phyloP scores from a whole-genome alignment of 345 rosid species.

The Melaleuca quinquenervia region DNA sequence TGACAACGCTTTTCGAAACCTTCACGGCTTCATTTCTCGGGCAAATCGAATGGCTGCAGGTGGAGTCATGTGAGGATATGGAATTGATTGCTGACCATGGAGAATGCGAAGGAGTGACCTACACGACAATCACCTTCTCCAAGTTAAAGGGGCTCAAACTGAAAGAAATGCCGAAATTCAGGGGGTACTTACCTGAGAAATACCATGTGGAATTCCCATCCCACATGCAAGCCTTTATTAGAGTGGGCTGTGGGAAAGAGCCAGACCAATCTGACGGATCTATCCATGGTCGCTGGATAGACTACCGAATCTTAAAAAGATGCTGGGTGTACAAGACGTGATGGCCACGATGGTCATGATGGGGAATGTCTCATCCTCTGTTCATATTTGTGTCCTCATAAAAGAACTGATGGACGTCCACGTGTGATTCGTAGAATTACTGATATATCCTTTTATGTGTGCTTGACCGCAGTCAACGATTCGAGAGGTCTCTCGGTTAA shows the following conservation, averaged over 20 bases:
- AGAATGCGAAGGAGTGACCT: rapidly evolving
- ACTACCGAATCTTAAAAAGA: too few relatives aligned
- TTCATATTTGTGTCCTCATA: too few relatives aligned
- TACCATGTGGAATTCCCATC: background rate
- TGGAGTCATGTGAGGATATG: background rate
- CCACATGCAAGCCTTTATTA: rapidly evolving
- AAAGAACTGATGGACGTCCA: too few relatives aligned
- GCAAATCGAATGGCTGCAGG: background rate
- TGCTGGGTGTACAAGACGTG: too few relatives aligned
- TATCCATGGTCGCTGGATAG: too few relatives aligned
- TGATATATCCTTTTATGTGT: too few relatives aligned
- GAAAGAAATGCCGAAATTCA: background rate
- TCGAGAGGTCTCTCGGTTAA: too few relatives aligned
- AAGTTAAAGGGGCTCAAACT: rapidly evolving
- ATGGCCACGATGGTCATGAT: too few relatives aligned
- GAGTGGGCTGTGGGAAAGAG: background rate
- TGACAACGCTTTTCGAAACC: background rate
- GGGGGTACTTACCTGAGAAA: background rate
- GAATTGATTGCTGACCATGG: background rate
- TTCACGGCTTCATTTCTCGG: rapidly evolving
- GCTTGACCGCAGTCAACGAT: too few relatives aligned
- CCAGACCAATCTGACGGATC: background rate
- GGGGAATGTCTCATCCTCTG: too few relatives aligned
- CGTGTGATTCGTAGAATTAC: too few relatives aligned
- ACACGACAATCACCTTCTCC: background rate